Evolutionary conservation across 1,284 basidiomycete genomes (phyloP).

Genomic region (Apiotrichum brassicae): DNA sequence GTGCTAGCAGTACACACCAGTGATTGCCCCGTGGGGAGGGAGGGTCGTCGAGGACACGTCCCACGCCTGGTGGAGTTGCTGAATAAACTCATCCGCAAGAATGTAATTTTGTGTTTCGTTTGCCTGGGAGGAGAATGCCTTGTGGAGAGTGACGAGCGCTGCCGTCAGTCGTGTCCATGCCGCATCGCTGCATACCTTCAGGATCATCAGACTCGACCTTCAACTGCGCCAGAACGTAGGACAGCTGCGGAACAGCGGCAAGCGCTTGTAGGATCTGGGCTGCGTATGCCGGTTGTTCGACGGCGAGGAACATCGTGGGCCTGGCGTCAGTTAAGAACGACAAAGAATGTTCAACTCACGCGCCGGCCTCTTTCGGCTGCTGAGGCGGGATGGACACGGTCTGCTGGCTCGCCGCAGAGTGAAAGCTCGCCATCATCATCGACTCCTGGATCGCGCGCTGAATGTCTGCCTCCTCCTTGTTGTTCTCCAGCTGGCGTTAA

Average conservation of each 20-base stretch:
- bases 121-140: neutral
- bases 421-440: conserved; percentile 43
- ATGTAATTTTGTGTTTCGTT: conserved; percentile 1
- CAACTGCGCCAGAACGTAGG: conserved; percentile 16
- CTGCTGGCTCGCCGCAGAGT: conserved; percentile 21
- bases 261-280: conserved; percentile 35
- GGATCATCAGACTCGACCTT: neutral
- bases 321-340: neutral
- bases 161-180: neutral
- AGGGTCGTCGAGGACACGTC: neutral
- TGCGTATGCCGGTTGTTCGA: conserved; percentile 21
- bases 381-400: conserved; percentile 16
- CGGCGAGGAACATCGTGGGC: conserved; percentile 9
- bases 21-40: neutral
- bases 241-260: conserved; percentile 34
- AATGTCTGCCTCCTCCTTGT: conserved; percentile 38
- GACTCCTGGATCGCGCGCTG: conserved; percentile 41
- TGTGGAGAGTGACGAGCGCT: neutral
- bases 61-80: neutral
- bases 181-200: neutral
- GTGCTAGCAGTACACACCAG: neutral
- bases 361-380: conserved; percentile 17
- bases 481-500: conserved; percentile 6
- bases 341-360: conserved; percentile 22
- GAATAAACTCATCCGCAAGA: conserved; percentile 1